Base-by-base conservation (phyloP, 2,329 filamentous ascomycete genomes). In the Arachnomyces sp. region DNA sequence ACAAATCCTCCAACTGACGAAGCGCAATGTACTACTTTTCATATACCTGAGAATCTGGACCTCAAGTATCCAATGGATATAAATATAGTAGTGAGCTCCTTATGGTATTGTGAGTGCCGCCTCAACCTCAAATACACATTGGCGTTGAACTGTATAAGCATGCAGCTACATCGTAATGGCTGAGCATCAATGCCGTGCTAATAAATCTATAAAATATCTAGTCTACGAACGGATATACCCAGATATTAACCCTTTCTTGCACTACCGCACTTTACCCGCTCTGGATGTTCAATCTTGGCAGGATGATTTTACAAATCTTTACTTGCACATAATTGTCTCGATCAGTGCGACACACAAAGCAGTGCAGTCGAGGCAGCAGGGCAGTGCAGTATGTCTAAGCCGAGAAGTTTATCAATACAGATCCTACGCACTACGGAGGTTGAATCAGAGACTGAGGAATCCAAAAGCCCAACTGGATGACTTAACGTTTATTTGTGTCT, bases 41-140 rank as follows among this genome's bases (percentile, higher is more conserved):
- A 21, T 15, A 14, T 33, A 13, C 39, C 39, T 7, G 29, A 32
- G 32, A 16, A 18, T 8, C 15, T 28, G 18, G 34, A 42, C 15
- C 17, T 42, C 11, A 37, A 32, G 28, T 48, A 44, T 17, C 43
- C 45, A 12, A 25, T 40, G 4, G 36, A 48, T 28, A 28, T 48
- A 6, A 40, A 42, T 14, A 29, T 42, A 18, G 39, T 48, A 17
- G 40, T 48, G 7, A 38, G 45, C 21, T 40, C 36, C n/a, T 34
- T 47, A 14, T 45, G 45, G 45, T 47, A 47, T 35, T 47, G 45
- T 47, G 38, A 40, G 43, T 37, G 11, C 31, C 28, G 12, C n/a
- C 12, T 25, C 21, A 11, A 12, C 34, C 16, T 5, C 11, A 4
- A 25, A 9, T 25, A 9, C 9, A n/a, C n/a, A n/a, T 9, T 25